Evolutionary conservation across 2,329 filamentous ascomycete genomes (phyloP).

Genomic region (Rutstroemia sp.): DNA sequence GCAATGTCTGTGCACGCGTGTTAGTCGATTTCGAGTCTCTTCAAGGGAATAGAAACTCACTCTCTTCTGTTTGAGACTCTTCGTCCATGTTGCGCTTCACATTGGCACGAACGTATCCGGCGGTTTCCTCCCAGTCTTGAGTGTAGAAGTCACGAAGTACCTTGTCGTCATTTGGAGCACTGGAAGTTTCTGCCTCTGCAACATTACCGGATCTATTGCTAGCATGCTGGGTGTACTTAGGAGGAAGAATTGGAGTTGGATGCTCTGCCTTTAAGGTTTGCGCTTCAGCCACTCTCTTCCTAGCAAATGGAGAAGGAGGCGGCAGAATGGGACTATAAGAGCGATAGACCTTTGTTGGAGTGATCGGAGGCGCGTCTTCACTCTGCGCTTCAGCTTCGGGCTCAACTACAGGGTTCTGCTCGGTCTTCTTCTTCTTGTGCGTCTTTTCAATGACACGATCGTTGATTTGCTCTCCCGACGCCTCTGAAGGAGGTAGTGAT

Average conservation of each 20-base stretch:
- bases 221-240: too few relatives aligned
- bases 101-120: constrained; percentile 13
- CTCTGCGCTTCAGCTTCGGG: neutral
- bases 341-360: neutral
- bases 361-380: neutral
- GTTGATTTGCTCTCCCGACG: too few relatives aligned
- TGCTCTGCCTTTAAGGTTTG: neutral
- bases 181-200: neutral
- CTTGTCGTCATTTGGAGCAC: neutral
- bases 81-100: constrained; percentile 4
- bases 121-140: constrained; percentile 16
- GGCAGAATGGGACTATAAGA: neutral
- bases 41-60: constrained; percentile 11
- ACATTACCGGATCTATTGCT: neutral
- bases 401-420: neutral
- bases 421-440: too few relatives aligned
- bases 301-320: neutral
- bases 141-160: neutral
- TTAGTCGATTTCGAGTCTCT: neutral
- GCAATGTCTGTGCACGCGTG: constrained; percentile 15
- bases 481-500: too few relatives aligned
- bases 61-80: constrained; percentile 16
- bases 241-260: neutral
- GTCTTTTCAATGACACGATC: too few relatives aligned
- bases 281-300: neutral